These are phyloP conservation scores for Ramaria sp. DNA, from an alignment of 768 basidiomycete genomes.

Conservation along the genomic window DNA sequence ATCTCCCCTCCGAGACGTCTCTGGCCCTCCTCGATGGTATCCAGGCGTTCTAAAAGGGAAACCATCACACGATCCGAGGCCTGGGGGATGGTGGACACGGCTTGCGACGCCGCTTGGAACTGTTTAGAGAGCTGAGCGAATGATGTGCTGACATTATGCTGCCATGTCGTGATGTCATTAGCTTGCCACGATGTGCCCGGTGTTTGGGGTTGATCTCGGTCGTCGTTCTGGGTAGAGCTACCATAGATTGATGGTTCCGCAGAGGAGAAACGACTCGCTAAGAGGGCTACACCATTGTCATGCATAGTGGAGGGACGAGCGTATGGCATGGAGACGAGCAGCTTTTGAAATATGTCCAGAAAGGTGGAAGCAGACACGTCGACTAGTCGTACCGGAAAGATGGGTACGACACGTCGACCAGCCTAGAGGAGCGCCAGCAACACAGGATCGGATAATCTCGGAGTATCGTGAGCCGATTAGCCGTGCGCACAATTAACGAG, in stretches of 20 bases:
- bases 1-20: slow-evolving; percentile 23
- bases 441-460: background rate
- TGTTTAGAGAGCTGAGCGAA: slow-evolving; percentile 30
- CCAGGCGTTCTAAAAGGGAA: slow-evolving; percentile 18
- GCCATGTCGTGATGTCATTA: slow-evolving; percentile 15
- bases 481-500: no score
- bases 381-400: background rate
- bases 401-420: no score
- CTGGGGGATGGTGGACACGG: slow-evolving; percentile 22
- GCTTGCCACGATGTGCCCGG: background rate
- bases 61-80: slow-evolving; percentile 14
- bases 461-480: background rate
- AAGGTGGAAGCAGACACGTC: background rate
- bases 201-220: background rate
- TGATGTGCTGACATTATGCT: slow-evolving; percentile 25
- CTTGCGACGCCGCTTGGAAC: slow-evolving; percentile 30
- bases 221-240: slow-evolving; percentile 2
- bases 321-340: slow-evolving; percentile 5
- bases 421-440: background rate
- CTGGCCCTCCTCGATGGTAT: slow-evolving; percentile 24
- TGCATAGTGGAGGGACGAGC: slow-evolving; percentile 5
- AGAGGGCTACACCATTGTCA: background rate
- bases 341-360: background rate
- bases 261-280: slow-evolving; percentile 3
- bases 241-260: background rate